These are phyloP conservation scores for Mucor saturninus DNA, from an alignment of 371 early-diverging fungal species.

Conservation along the genomic window DNA sequence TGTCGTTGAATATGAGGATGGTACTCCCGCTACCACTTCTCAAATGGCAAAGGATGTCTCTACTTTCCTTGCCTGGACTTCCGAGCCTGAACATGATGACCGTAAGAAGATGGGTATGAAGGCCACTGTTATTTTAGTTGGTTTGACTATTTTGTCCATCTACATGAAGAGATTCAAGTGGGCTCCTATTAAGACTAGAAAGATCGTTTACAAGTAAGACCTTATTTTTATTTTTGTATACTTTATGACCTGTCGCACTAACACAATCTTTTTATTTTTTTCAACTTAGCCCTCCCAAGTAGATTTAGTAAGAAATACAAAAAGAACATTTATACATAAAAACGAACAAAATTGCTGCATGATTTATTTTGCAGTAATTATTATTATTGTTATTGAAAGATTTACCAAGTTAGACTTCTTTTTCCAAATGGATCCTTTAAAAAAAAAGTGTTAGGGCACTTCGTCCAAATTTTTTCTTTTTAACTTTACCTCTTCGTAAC, in stretches of 20 bases:
- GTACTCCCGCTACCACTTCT: conserved; percentile 94
- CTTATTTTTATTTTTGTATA: not conserved
- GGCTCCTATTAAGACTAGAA: conserved; percentile 80
- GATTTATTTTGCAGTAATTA: not conserved
- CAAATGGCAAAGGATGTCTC: conserved; percentile 99
- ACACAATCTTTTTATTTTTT: not conserved
- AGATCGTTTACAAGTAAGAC: conserved; percentile 75
- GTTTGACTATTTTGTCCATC: conserved; percentile 66
- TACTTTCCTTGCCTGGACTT: conserved; percentile 93
- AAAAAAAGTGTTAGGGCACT: not conserved
- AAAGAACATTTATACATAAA: not conserved
- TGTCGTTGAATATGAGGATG: conserved; percentile 96
- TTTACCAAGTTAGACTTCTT: conserved; percentile 3
- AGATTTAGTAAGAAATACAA: conserved; percentile 8
- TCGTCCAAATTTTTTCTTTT: not conserved
- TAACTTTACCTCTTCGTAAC: conserved; percentile 21
- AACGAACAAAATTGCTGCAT: not conserved
- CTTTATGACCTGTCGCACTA: not conserved
- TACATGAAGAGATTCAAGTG: conserved; percentile 85
- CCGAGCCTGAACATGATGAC: conserved; percentile 97
- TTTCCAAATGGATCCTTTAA: conserved; percentile 16
- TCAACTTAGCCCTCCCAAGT: conserved; percentile 26
- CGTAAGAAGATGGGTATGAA: conserved; percentile 96
- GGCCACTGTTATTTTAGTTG: conserved; percentile 71
- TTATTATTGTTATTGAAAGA: no score